Conservation (phyloP, 768 basidiomycete species). For the Termitomyces sp. region DNA sequence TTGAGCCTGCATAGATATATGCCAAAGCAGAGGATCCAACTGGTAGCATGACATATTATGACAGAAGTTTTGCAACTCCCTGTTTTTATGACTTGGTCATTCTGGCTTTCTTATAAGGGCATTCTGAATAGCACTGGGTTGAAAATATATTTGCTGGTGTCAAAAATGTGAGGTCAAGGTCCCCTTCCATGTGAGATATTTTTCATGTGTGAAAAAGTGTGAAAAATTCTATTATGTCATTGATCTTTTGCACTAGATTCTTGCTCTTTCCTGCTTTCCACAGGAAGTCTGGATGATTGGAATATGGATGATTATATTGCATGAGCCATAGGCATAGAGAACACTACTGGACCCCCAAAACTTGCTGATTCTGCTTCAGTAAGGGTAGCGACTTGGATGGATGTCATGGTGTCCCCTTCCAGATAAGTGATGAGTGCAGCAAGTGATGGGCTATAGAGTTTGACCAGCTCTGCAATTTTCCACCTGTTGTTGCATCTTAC, state of each 20-base stretch:
- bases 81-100: too few species aligned
- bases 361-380: background rate
- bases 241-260: background rate
- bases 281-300: background rate
- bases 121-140: slow-evolving; percentile 2
- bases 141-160: background rate
- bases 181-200: background rate
- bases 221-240: background rate
- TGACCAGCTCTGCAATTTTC: background rate
- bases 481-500: background rate
- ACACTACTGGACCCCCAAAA: background rate
- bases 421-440: background rate
- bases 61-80: too few species aligned
- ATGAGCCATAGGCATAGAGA: background rate
- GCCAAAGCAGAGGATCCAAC: too few species aligned
- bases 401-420: background rate
- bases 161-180: background rate
- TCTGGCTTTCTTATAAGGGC: too few species aligned
- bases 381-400: background rate
- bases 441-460: background rate
- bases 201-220: background rate
- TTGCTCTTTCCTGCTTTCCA: background rate
- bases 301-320: background rate
- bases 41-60: too few species aligned
- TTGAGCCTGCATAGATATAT: too few species aligned